Percentiles rank a stretch among this genome's conserved stretches.
Evolutionary conservation across 345 rosid genomes (phyloP).

Genomic region (Euclidium syriacum): DNA sequence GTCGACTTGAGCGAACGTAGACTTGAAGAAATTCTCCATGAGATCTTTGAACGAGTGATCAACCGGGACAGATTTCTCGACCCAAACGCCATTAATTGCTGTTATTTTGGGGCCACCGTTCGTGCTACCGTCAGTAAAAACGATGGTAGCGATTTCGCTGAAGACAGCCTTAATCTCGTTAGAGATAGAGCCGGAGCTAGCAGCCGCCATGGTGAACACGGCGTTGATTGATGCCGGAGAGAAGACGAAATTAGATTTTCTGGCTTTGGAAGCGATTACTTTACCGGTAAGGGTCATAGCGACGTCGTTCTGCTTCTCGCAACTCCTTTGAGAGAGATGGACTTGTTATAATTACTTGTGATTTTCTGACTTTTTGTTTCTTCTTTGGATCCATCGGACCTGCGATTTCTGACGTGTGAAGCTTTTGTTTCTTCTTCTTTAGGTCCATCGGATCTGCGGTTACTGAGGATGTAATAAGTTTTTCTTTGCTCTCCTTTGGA

Average conservation of each 20-base stretch:
- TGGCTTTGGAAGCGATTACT: conserved; percentile 2
- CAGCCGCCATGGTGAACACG: conserved; percentile 2
- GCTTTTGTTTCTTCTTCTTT: no score
- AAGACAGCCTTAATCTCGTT: neutral
- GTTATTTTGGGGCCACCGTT: neutral
- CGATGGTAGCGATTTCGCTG: neutral
- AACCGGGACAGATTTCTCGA: neutral
- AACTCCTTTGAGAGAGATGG: no score
- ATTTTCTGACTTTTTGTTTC: no score
- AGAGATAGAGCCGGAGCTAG: neutral
- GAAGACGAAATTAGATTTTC: conserved; percentile 7
- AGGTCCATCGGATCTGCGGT: no score
- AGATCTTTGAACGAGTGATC: neutral
- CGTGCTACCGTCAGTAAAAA: neutral
- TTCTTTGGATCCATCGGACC: no score
- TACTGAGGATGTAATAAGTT: no score
- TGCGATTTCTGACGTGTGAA: no score
- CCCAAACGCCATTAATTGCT: neutral
- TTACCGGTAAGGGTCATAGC: conserved; percentile 6
- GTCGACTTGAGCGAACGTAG: neutral
- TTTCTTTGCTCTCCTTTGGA: no score
- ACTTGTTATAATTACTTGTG: no score
- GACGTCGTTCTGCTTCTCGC: conserved; percentile 8
- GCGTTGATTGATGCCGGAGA: conserved; percentile 15
- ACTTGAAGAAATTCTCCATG: neutral